phyloP scores from a whole-genome alignment of 202 grass and related monocot species.

The Cymbopogon flexuosus region DNA sequence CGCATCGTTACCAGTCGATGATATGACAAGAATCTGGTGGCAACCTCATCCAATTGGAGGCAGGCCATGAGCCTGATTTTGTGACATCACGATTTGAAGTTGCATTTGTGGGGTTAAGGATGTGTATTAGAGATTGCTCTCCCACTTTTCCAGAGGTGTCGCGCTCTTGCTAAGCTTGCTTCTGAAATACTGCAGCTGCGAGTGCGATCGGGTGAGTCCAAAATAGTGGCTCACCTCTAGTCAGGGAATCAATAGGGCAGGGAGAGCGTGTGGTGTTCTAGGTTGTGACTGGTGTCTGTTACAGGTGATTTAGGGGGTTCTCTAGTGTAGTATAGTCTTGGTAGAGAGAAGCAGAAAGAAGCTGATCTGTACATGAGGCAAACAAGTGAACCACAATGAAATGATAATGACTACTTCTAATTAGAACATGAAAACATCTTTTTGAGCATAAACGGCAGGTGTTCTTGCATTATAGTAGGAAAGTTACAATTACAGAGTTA shows the following conservation, averaged over 20 bases:
- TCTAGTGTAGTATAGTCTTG: background rate
- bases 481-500: too few relatives aligned
- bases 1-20: slow-evolving; percentile 25
- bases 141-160: too few relatives aligned
- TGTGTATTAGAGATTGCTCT: background rate
- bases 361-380: slow-evolving; percentile 4
- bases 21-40: background rate
- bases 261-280: background rate
- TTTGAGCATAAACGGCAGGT: too few relatives aligned
- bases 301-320: background rate
- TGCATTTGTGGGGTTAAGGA: background rate
- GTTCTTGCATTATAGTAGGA: too few relatives aligned
- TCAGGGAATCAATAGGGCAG: background rate
- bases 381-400: background rate
- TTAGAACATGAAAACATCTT: background rate
- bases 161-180: background rate
- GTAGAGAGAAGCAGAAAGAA: background rate
- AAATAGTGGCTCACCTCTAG: background rate
- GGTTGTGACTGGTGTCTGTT: background rate
- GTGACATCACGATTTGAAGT: background rate
- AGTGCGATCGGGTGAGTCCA: background rate
- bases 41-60: background rate
- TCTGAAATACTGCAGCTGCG: background rate
- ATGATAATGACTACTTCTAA: background rate
- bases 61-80: background rate